Percentiles rank a stretch among this genome's conserved stretches.
Conservation (phyloP, 495 filamentous ascomycete species). For the Penicillium crystallinum region DNA sequence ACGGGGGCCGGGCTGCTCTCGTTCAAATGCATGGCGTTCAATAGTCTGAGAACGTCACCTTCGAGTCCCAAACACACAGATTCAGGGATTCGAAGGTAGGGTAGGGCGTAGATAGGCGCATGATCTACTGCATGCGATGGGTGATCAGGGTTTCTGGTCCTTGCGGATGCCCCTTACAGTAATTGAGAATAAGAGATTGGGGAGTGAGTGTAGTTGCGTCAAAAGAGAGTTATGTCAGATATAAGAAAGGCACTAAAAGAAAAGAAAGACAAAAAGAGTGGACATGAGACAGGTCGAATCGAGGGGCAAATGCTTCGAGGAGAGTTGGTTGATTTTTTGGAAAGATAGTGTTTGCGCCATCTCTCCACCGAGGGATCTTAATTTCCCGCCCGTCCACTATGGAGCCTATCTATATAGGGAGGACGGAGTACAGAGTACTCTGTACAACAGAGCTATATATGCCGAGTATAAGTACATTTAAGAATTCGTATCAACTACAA, state of each 20-base stretch:
- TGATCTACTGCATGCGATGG: slow-evolving; percentile 18
- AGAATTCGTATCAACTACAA: too few species aligned
- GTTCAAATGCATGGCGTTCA: slow-evolving; percentile 37
- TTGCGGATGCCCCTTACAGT: slow-evolving; percentile 16
- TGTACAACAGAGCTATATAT: too few species aligned
- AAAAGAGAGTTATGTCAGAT: slow-evolving; percentile 6
- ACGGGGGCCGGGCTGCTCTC: slow-evolving; percentile 19
- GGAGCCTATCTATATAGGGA: too few species aligned
- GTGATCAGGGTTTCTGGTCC: slow-evolving; percentile 5
- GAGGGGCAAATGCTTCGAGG: background rate
- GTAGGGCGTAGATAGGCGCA: slow-evolving; percentile 12
- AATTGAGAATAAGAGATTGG: background rate
- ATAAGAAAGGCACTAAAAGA: background rate
- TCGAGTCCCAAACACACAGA: background rate
- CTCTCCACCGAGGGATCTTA: slow-evolving; percentile 17
- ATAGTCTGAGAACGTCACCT: slow-evolving; percentile 16
- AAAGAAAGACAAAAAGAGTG: slow-evolving; percentile 7
- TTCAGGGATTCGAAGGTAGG: slow-evolving; percentile 16
- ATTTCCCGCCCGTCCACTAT: slow-evolving; percentile 13
- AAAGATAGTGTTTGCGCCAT: background rate
- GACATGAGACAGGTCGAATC: background rate
- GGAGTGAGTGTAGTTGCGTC: slow-evolving; percentile 4
- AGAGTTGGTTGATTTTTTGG: slow-evolving; percentile 2
- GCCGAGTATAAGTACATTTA: too few species aligned
- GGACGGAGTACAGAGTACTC: too few species aligned